Evolutionary conservation across 306 rosid species (phyloP).

Genomic region (Vigna unguiculata): DNA sequence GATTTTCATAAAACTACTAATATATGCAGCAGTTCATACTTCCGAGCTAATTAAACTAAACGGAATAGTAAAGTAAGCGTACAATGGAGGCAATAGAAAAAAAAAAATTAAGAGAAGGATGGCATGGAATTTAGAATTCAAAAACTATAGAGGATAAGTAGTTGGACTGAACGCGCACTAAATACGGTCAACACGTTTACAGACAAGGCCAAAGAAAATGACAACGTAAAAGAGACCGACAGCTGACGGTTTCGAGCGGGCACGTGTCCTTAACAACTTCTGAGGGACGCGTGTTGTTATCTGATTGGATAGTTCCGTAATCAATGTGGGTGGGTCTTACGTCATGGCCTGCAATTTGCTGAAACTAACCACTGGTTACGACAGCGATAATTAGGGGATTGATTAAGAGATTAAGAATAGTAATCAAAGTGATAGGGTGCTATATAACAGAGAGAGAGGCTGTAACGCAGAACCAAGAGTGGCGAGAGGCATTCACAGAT

Average conservation of each 20-base stretch:
- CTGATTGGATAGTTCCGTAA: neutral
- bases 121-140: neutral
- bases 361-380: conserved; percentile 40
- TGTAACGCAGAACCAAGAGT: conserved; percentile 53
- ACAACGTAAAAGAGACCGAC: conserved; percentile 45
- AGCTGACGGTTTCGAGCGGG: conserved; percentile 39
- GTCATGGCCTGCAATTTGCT: conserved; percentile 42
- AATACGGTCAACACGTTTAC: conserved; percentile 49
- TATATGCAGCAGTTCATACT: conserved; percentile 1
- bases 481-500: conserved; percentile 59
- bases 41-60: neutral
- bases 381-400: conserved; percentile 45
- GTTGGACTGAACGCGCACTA: conserved; percentile 50
- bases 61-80: conserved; percentile 1
- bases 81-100: conserved; percentile 27
- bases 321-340: conserved; percentile 17
- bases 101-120: neutral
- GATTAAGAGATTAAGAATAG: conserved; percentile 31
- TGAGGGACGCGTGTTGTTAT: neutral
- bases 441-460: conserved; percentile 50
- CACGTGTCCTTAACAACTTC: conserved; percentile 40
- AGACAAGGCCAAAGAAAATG: conserved; percentile 13
- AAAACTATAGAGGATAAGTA: neutral
- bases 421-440: conserved; percentile 12
- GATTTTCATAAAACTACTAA: conserved; percentile 3